Base-by-base conservation (phyloP, 805 yeast genomes). In the Wickerhamomyces silvicola region DNA sequence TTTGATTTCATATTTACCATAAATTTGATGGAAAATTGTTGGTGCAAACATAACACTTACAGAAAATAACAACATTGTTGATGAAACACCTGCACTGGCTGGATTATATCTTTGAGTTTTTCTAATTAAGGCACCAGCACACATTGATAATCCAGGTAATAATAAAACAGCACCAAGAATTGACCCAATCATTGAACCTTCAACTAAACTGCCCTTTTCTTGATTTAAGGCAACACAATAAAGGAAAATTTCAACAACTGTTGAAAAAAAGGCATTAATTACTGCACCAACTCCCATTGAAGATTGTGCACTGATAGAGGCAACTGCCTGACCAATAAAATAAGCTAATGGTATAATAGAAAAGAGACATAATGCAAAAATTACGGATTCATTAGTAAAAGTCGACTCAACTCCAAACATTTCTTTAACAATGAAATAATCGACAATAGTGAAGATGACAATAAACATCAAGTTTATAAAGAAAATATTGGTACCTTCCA, bases 281-380 rank as follows among this genome's bases (percentile, higher is more conserved):
- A 88, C 96, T 1, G 98, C 98, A 64, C 97, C 97, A 38, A 92
- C 78, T 18, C 97, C 97, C 98, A 92, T 92, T 0, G 97, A 88
- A 1, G 97, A 85, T 61, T 92, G 98, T 0, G 98, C 97, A 6
- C 95, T 83, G 37, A 92, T 92, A 3, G 97, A 88, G 0, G 98
- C 98, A n/a, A 92, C 98, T 6, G 97, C 97, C 58, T 90, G 97
- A 4, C 98, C 98, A 46, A 92, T 88, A 59, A 87, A 92, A 54
- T 92, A 90, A 0, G 98, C 97, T 43, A 92, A 65, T 6, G 98
- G 98, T 22, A 92, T 73, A 37, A 92, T 85, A 2, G 96, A 83
- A 30, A 82, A 66, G 36, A 92, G 60, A 54, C 96, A 82, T 12
- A 86, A 60, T 27, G 75, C 64, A 49, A 92, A 92, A 27, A 86